Evolutionary conservation across 176 grass and related monocot genomes (phyloP).

Genomic region (Carex kokanica): DNA sequence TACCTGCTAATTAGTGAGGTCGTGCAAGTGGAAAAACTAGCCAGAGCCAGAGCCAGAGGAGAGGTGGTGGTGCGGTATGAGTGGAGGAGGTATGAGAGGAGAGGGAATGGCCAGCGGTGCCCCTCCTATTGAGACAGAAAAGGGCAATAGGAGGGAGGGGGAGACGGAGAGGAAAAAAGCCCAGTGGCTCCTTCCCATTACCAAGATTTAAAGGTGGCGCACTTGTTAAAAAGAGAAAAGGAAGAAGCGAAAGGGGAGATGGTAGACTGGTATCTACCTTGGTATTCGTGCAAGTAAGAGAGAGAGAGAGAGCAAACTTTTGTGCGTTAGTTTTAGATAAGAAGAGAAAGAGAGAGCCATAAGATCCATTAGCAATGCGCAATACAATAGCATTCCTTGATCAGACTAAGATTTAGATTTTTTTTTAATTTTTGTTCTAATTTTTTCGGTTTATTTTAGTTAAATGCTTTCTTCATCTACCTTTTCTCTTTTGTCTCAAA

Average conservation of each 20-base stretch:
- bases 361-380: background rate
- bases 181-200: background rate
- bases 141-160: background rate
- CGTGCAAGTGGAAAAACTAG: no score
- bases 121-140: background rate
- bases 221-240: background rate
- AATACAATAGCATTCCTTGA: background rate
- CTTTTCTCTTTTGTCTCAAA: background rate
- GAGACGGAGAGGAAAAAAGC: background rate
- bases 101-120: background rate
- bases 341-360: background rate
- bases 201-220: background rate
- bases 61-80: background rate
- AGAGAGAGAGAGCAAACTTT: background rate
- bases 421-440: background rate
- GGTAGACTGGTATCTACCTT: no score
- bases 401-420: background rate
- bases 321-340: background rate
- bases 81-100: background rate
- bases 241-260: background rate
- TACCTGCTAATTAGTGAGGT: no score
- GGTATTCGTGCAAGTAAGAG: background rate
- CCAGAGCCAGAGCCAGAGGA: no score
- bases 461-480: background rate
- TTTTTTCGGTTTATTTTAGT: background rate